A percentile compares a stretch with the other conserved stretches of the same genome.
These are phyloP conservation scores for Sporothrix globosa DNA, from an alignment of 2,329 filamentous ascomycete species.

Conservation along the genomic window DNA sequence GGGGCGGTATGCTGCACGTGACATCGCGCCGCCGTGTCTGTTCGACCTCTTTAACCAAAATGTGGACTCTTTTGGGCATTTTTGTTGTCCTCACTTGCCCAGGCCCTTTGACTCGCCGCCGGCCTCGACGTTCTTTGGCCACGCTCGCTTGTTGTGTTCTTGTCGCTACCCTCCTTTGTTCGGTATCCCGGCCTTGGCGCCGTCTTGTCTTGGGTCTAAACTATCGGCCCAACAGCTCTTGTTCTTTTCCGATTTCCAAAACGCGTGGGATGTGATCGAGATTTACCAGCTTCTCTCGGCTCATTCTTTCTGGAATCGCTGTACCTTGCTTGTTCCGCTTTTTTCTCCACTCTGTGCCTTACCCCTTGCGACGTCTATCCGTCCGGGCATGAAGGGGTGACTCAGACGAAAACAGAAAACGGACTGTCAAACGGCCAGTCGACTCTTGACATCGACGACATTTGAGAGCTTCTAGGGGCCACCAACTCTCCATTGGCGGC, in stretches of 20 bases:
- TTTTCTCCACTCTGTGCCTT: constrained; percentile 14
- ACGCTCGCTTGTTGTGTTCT: background rate
- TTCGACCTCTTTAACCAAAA: background rate
- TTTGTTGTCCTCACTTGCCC: constrained; percentile 9
- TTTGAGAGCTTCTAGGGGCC: background rate
- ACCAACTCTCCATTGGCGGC: background rate
- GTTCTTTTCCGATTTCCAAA: background rate
- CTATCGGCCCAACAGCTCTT: constrained; percentile 2
- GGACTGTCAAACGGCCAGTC: too few relatives aligned
- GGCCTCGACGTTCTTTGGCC: constrained; percentile 14
- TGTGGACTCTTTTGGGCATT: constrained; percentile 1
- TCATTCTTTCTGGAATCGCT: background rate
- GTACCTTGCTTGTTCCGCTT: background rate
- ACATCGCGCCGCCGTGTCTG: constrained; percentile 22
- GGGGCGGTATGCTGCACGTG: constrained; percentile 14
- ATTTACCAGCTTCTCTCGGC: constrained; percentile 10
- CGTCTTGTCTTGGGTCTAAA: background rate
- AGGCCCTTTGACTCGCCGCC: background rate
- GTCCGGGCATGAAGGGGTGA: background rate
- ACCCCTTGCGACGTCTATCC: constrained; percentile 4
- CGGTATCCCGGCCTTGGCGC: background rate
- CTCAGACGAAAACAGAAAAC: constrained; percentile 14
- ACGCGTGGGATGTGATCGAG: constrained; percentile 14
- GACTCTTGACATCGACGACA: background rate
- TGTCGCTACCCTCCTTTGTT: background rate